Percentiles rank a stretch among this genome's conserved stretches.
Evolutionary conservation across 129 eudicot species (phyloP).

Genomic region (Tagetes erecta): DNA sequence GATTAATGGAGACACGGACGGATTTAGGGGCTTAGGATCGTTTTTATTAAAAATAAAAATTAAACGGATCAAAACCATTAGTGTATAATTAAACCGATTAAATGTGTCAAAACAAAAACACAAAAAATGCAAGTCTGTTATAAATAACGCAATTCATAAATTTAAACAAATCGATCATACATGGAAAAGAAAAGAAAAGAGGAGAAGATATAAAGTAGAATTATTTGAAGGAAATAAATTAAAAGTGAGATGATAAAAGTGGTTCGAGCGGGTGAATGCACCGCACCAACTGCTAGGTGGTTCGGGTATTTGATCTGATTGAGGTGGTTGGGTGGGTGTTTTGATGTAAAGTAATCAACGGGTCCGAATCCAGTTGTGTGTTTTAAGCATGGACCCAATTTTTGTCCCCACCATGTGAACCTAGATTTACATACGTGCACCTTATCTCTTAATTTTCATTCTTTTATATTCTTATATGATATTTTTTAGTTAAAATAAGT

Average conservation of each 20-base stretch:
- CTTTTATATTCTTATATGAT: no score
- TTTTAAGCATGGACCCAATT: slow-evolving; percentile 29
- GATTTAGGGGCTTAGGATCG: no score
- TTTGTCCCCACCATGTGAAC: slow-evolving; percentile 15
- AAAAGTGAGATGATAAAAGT: slow-evolving; percentile 2
- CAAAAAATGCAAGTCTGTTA: no score
- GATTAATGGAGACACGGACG: no score
- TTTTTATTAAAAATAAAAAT: no score
- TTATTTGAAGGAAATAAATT: not conserved
- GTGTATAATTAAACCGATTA: no score
- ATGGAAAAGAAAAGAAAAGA: no score
- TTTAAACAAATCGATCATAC: no score
- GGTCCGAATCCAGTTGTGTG: slow-evolving; percentile 33
- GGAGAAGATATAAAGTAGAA: slow-evolving; percentile 1
- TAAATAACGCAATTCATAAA: no score
- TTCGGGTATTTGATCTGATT: slow-evolving; percentile 27
- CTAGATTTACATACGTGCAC: slow-evolving; percentile 32
- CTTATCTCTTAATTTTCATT: slow-evolving; percentile 15
- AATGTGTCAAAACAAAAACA: no score
- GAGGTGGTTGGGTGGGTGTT: slow-evolving; percentile 34
- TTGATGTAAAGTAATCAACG: slow-evolving; percentile 6
- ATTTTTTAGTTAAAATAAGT: no score
- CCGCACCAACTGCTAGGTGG: slow-evolving; percentile 33
- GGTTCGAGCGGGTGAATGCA: slow-evolving; percentile 23
- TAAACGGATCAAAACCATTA: no score